Base-by-base conservation (phyloP, 352 stramenopile species). In the Blastocystis sp. region DNA sequence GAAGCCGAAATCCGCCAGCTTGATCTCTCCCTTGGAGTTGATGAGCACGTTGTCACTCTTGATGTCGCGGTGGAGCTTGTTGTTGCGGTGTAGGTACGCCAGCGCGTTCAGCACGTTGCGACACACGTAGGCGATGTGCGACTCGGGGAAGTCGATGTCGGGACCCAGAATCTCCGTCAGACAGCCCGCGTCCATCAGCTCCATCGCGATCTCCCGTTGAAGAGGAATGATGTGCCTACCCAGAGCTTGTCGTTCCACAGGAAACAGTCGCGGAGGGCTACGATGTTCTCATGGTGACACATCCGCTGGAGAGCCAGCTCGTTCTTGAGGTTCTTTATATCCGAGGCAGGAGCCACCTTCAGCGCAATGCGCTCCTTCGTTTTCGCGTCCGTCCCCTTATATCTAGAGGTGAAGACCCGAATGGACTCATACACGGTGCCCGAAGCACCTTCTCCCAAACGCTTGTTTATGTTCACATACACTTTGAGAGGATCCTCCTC, bases 101-200 rank as follows among this genome's bases (percentile, higher is more conserved):
- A 92, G 86, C 38, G 87, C 90, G 54, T 49, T 21, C 16, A 90
- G 69, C 21, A 88, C 38, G 44, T 89, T 49, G 49, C 71, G 29
- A 63, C 87, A 91, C 21, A 92, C 90, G 86, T 91, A 92, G 0
- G 90, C 90, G 64, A 92, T 92, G 86, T 89, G 72, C 16, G 57
- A 29, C 79, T 92, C 90, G 21, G 64, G 61, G 59, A 90, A 91
- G 18, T 89, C 56, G 29, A 92, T 87, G 34, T 84, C 90, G 21
- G 90, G 90, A 40, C 90, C 89, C 89, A 97, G 93, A 53, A 92
- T 88, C 77, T 87, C 71, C 48, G 93, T 92, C 29, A 97, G 90
- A 0, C 91, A 94, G 0, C 93, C 93, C 1, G 93, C 93, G 14
- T 94, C 90, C 46, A 97, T 92, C 87, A 93, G 95, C 86, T 97